These are phyloP conservation scores for Penicillium macrosclerotiorum DNA, from an alignment of 495 filamentous ascomycete species.

Conservation along the genomic window DNA sequence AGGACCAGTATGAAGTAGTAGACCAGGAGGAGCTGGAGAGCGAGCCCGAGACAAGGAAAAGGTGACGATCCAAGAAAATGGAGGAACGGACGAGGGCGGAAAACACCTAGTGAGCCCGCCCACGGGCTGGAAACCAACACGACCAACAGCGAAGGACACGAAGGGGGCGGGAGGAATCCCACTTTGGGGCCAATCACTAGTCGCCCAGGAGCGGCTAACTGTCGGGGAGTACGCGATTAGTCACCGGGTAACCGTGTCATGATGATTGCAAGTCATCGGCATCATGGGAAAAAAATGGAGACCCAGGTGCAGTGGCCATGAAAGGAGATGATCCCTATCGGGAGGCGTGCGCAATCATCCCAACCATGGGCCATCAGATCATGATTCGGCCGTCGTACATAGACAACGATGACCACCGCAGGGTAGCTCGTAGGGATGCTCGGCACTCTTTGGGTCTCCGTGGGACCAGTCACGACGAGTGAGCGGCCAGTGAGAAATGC, in stretches of 20 bases:
- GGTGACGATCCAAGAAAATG: constrained; percentile 6
- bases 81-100: constrained; percentile 4
- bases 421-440: too few species aligned
- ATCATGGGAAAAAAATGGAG: not conserved
- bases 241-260: constrained; percentile 25
- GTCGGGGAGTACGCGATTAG: constrained; percentile 24
- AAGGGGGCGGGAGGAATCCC: too few species aligned
- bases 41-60: constrained; percentile 6
- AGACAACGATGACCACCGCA: too few species aligned
- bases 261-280: constrained; percentile 11
- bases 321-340: constrained; percentile 1
- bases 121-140: too few species aligned
- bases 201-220: constrained; percentile 14
- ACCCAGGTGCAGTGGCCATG: not conserved
- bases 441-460: constrained; percentile 1
- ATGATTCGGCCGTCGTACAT: constrained; percentile 16
- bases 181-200: constrained; percentile 8
- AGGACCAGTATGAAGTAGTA: too few species aligned
- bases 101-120: constrained; percentile 1
- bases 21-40: too few species aligned
- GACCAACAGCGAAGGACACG: too few species aligned
- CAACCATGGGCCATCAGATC: constrained; percentile 21
- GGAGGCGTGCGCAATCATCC: constrained; percentile 2
- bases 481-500: too few species aligned
- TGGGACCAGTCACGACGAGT: constrained; percentile 1